Conservation (phyloP, 371 early-diverging fungal genomes). For the Globomyces sp. region DNA sequence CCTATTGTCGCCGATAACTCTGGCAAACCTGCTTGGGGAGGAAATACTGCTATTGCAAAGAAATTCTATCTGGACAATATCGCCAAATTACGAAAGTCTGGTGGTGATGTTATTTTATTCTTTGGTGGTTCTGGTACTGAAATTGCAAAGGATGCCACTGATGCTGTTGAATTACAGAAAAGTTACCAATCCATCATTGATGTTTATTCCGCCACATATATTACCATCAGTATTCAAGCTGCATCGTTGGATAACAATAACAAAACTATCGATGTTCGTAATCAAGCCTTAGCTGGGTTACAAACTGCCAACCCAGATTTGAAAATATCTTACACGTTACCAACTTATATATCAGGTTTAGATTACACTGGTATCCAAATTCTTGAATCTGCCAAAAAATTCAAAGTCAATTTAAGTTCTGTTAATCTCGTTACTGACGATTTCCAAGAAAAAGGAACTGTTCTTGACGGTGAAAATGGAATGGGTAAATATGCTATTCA, state of each 20-base stretch:
- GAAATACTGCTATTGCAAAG: constrained; percentile 18
- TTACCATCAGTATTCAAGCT: constrained; percentile 23
- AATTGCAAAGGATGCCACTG: constrained; percentile 8
- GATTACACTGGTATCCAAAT: constrained; percentile 11
- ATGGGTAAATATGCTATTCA: constrained; percentile 25
- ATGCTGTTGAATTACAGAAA: constrained; percentile 11
- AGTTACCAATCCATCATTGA: constrained; percentile 23
- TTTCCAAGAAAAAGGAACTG: constrained; percentile 23
- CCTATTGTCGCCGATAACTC: constrained; percentile 30
- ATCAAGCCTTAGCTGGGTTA: constrained; percentile 29
- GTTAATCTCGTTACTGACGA: constrained; percentile 40
- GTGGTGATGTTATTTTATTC: constrained; percentile 35
- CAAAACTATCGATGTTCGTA: constrained; percentile 25
- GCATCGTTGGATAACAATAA: constrained; percentile 9
- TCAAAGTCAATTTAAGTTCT: not conserved
- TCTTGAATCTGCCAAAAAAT: not conserved
- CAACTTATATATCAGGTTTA: constrained; percentile 28
- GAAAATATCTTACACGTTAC: constrained; percentile 35
- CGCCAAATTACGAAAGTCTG: constrained; percentile 18
- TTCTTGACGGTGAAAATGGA: constrained; percentile 34
- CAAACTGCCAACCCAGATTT: constrained; percentile 21
- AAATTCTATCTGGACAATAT: constrained; percentile 17
- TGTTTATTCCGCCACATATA: constrained; percentile 17
- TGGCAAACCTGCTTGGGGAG: constrained; percentile 31
- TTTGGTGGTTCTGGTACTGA: constrained; percentile 37